These are phyloP conservation scores for Kalanchoe fedtschenkoi DNA, from an alignment of 164 flowering plant species.

Conservation along the genomic window DNA sequence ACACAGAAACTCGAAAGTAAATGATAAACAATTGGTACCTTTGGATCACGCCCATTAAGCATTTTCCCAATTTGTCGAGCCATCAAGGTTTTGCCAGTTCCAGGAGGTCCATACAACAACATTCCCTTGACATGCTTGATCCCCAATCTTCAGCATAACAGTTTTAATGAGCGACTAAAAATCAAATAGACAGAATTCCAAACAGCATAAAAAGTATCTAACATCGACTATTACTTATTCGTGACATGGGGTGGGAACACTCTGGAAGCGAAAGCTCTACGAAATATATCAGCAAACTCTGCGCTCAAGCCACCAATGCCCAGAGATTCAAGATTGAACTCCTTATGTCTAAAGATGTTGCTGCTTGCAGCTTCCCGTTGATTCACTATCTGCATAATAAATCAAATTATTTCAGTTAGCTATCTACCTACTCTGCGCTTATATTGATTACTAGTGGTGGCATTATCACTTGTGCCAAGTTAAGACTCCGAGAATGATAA, in stretches of 20 bases:
- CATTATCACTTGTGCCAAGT: too few relatives aligned
- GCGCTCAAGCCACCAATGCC: conserved; percentile 96
- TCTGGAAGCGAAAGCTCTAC: conserved; percentile 98
- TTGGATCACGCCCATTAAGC: conserved; percentile 89
- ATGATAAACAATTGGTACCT: conserved; percentile 39
- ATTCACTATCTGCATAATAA: conserved; percentile 60
- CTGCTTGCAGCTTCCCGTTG: conserved; percentile 94
- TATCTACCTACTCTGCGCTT: background rate
- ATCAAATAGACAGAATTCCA: background rate
- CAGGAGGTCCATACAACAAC: conserved; percentile 98
- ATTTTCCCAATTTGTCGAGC: conserved; percentile 97
- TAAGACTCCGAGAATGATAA: too few relatives aligned
- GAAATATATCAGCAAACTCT: conserved; percentile 94
- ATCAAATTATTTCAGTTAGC: background rate
- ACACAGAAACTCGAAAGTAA: background rate
- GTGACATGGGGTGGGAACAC: conserved; percentile 95
- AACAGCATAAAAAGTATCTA: background rate
- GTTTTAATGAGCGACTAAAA: background rate
- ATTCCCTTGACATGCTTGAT: conserved; percentile 97
- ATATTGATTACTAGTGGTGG: background rate
- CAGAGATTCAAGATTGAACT: conserved; percentile 73
- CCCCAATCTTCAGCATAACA: conserved; percentile 55
- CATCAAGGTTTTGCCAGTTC: conserved; percentile 94
- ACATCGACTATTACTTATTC: conserved; percentile 36
- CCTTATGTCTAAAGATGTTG: conserved; percentile 83